Conservation (phyloP, 192 early-diverging fungal genomes). For the Anaeromyces robustus region DNA sequence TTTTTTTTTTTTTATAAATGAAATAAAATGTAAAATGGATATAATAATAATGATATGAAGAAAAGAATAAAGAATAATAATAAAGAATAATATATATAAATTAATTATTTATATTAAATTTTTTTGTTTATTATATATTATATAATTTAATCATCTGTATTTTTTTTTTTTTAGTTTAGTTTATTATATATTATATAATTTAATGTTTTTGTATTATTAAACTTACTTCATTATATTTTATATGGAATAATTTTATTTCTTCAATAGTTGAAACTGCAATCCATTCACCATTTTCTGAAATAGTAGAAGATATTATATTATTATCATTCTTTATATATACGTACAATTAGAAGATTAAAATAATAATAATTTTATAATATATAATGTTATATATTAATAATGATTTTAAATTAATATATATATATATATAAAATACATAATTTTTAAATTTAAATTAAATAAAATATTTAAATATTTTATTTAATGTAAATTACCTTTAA, state of each 20-base stretch:
- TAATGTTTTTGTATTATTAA: too few species aligned
- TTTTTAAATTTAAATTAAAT: too few species aligned
- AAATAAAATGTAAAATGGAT: background rate
- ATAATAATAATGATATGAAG: background rate
- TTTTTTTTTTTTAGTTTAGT: too few species aligned
- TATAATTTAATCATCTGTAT: too few species aligned
- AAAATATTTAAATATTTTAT: too few species aligned
- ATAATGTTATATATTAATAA: too few species aligned
- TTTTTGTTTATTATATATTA: too few species aligned
- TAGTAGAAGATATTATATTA: constrained; percentile 49
- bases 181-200: too few species aligned
- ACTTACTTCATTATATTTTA: constrained; percentile 25
- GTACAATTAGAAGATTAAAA: constrained; percentile 3
- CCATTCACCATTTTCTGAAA: constrained; percentile 70
- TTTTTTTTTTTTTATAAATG: background rate
- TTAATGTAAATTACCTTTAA: constrained; percentile 24
- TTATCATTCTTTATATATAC: constrained; percentile 22
- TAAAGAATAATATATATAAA: too few species aligned
- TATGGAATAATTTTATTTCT: constrained; percentile 18
- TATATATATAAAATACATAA: background rate
- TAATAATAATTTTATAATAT: constrained; percentile 3
- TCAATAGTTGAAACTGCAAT: constrained; percentile 69
- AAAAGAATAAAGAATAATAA: background rate
- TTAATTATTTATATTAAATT: too few species aligned
- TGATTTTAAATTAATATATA: too few species aligned